phyloP scores from a whole-genome alignment of 495 filamentous ascomycete genomes.

The Daldinia vernicosa region DNA sequence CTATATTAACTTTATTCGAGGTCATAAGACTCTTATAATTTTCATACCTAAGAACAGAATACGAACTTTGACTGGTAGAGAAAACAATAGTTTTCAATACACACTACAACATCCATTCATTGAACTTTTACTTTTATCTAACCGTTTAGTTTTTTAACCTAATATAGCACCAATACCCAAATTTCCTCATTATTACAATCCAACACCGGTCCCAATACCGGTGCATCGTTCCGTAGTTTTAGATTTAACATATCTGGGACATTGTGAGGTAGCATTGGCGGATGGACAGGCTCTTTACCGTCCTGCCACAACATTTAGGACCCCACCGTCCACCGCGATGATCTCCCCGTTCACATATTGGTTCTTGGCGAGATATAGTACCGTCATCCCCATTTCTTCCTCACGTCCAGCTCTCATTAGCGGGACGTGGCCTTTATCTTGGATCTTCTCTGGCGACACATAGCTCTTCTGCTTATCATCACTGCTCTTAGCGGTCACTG shows the following conservation, averaged over 20 bases:
- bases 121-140: not conserved
- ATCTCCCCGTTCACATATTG: slow-evolving; percentile 69
- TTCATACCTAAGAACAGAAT: not conserved
- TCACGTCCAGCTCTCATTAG: slow-evolving; percentile 60
- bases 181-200: too few species aligned
- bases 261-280: not conserved
- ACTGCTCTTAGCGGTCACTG: slow-evolving; percentile 65
- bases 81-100: not conserved
- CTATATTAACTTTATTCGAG: not conserved
- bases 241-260: not conserved
- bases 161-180: too few species aligned
- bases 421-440: slow-evolving; percentile 62
- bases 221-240: not conserved
- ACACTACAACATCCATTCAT: not conserved
- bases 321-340: slow-evolving; percentile 68
- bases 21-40: not conserved
- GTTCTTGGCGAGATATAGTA: slow-evolving; percentile 66
- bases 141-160: not conserved
- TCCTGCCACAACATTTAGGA: slow-evolving; percentile 51
- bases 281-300: slow-evolving; percentile 16
- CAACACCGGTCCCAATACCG: not conserved
- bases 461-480: slow-evolving; percentile 64
- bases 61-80: not conserved
- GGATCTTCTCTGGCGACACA: slow-evolving; percentile 59
- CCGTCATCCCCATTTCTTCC: slow-evolving; percentile 66